Evolutionary conservation across 2,329 filamentous ascomycete species (phyloP), one percentile per base, ranked within the genome.

Genomic region (Knufia petricola): DNA sequence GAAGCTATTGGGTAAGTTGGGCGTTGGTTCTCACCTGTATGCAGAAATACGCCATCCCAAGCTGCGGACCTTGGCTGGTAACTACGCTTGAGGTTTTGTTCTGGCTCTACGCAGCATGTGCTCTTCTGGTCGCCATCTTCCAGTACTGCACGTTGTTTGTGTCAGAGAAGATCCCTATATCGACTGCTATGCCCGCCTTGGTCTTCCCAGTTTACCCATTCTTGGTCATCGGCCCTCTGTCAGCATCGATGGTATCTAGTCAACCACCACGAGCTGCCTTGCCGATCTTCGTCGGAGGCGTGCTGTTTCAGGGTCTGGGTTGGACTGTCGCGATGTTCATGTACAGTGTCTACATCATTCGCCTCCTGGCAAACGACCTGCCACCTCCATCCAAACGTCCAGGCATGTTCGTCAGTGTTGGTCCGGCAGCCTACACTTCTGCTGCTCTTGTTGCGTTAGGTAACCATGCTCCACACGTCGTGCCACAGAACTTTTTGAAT

Each of bases 161-260:
- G 3, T 63, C 66, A 3, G 74, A 77, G 60, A 74, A 66, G 52
- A 79, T 80, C 50, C 71, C 69, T 2, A 64, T 85, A 8, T 75
- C 78, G 46, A 77, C 74, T 24, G 84, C 85, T 75, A 85, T 82
- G 74, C 84, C 84, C 0, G 79, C 80, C 0, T 85, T 82, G 82
- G 77, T 86, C 47, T 66, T 87, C 3, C 83, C 82, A 34, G 81
- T 85, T 58, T 87, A 85, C 61, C 82, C 82, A n/a, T 70, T 84
- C 60, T 85, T 87, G 81, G 69, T 87, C 8, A 75, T 75, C 0
- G 83, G 83, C 1, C 86, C 82, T 2, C 77, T 87, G 36, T 82
- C 83, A 1, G 76, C 78, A 1, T 75, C 82, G 51, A 80, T 86
- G 44, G 72, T 76, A 3, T 69, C 72, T 3, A 72, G 73, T 0